phyloP scores from a whole-genome alignment of 2,329 filamentous ascomycete genomes.

The Pleoardoris graminearum region DNA sequence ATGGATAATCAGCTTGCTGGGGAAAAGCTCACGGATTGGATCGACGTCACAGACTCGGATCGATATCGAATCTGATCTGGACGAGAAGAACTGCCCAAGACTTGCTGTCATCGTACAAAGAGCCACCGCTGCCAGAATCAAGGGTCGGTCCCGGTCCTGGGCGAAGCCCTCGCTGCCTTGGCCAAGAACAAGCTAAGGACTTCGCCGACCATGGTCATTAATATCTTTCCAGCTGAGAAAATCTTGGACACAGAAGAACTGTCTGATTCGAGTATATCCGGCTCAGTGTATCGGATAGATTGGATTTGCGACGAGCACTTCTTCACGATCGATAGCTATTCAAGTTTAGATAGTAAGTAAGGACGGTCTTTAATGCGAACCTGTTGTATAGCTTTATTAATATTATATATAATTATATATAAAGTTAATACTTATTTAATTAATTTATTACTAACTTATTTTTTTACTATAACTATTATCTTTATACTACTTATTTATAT shows the following conservation, averaged over 20 bases:
- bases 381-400: too few species aligned
- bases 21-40: background rate
- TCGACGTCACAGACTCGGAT: constrained; percentile 74
- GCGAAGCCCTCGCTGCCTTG: constrained; percentile 31
- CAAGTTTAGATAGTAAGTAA: constrained; percentile 76
- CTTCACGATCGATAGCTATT: constrained; percentile 77
- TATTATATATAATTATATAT: too few species aligned
- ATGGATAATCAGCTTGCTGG: background rate
- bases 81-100: constrained; percentile 45
- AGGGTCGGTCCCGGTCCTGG: constrained; percentile 20
- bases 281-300: constrained; percentile 47
- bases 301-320: constrained; percentile 76
- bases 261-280: constrained; percentile 15
- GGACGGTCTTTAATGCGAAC: too few species aligned
- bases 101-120: constrained; percentile 48
- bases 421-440: too few species aligned
- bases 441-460: too few species aligned
- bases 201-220: constrained; percentile 21
- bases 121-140: constrained; percentile 54
- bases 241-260: constrained; percentile 50
- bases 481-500: too few species aligned
- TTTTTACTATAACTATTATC: too few species aligned
- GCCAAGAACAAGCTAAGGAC: constrained; percentile 25
- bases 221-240: constrained; percentile 61
- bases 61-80: constrained; percentile 75